Percentiles rank a stretch among this genome's conserved stretches.
phyloP scores from a whole-genome alignment of 441 rosid genomes.

The Corymbia citriodora region DNA sequence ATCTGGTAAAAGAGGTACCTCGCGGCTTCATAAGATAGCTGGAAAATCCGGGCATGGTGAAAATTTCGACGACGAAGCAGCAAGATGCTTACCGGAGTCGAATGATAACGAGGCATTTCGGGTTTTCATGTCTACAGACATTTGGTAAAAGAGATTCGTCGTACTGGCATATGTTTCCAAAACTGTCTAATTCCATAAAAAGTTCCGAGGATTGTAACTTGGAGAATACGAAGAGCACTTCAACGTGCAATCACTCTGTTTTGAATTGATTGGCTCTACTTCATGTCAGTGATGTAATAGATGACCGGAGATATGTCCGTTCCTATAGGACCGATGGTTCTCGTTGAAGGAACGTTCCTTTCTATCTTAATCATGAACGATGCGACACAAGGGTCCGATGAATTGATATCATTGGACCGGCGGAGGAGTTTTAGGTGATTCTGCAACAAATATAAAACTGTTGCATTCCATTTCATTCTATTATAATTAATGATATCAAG shows the following conservation, averaged over 20 bases:
- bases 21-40: background rate
- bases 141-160: background rate
- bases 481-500: too few relatives aligned
- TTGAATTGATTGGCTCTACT: background rate
- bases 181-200: background rate
- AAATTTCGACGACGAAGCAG: background rate
- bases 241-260: background rate
- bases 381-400: background rate
- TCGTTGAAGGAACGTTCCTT: background rate
- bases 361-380: background rate
- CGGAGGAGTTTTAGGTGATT: background rate
- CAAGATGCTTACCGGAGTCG: background rate
- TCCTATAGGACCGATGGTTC: background rate
- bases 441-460: background rate
- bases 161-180: background rate
- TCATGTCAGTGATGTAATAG: background rate
- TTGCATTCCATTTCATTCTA: background rate
- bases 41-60: background rate
- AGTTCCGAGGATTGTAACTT: background rate
- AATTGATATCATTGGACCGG: background rate
- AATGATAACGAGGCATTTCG: background rate
- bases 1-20: background rate
- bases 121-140: background rate
- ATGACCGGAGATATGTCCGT: background rate
- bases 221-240: background rate